These are phyloP conservation scores for Papiliotrema flavescens DNA, from an alignment of 1,284 basidiomycete genomes.

Conservation along the genomic window DNA sequence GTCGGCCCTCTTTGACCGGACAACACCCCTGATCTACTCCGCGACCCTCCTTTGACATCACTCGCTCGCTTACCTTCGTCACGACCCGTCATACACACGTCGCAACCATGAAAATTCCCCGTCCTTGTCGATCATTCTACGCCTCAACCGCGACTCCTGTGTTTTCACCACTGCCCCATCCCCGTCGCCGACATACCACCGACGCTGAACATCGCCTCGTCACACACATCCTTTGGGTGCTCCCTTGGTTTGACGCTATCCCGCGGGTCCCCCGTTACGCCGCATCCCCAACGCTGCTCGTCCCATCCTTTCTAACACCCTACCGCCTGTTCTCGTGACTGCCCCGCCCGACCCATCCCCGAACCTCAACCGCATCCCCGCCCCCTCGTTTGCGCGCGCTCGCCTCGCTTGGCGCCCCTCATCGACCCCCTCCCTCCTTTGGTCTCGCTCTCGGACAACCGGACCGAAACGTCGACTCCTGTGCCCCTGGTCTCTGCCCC, in stretches of 20 bases:
- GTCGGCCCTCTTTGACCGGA: background rate
- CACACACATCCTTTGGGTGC: slow-evolving; percentile 1
- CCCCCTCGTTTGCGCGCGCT: too few relatives aligned
- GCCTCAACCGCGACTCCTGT: background rate
- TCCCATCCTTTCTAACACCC: background rate
- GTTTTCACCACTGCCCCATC: background rate
- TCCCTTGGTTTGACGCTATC: background rate
- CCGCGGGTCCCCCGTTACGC: background rate
- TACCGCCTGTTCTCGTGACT: background rate
- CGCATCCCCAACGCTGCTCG: background rate
- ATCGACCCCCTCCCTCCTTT: background rate
- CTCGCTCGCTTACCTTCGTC: background rate
- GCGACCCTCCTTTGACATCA: background rate
- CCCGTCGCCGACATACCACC: too few relatives aligned
- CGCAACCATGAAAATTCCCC: too few relatives aligned
- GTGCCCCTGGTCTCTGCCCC: background rate
- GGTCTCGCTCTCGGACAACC: too few relatives aligned
- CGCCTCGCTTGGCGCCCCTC: background rate
- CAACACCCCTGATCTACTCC: background rate
- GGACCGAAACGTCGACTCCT: background rate
- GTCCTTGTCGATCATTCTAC: background rate
- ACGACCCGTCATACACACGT: too few relatives aligned
- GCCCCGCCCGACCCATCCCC: too few relatives aligned
- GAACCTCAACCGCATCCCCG: too few relatives aligned
- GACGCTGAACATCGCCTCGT: too few relatives aligned